Conservation (phyloP, 768 basidiomycete species). For the Tulasnella sp. region DNA sequence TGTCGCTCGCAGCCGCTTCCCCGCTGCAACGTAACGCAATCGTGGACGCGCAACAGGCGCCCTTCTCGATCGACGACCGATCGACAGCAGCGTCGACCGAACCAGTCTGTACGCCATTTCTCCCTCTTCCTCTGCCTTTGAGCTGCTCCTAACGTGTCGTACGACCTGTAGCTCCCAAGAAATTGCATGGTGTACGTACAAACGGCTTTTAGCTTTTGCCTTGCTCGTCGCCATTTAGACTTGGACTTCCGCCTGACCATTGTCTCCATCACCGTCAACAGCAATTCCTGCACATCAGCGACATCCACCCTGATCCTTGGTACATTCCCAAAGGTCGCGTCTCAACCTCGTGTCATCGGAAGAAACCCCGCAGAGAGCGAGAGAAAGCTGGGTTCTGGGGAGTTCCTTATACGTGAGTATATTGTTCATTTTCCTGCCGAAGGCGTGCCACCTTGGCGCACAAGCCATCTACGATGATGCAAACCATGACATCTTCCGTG, state of each 20-base stretch:
- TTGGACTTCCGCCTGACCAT: neutral
- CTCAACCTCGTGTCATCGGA: constrained; percentile 64
- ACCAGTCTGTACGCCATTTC: neutral
- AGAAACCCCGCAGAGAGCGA: constrained; percentile 51
- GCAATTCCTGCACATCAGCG: constrained; percentile 77
- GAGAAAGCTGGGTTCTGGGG: constrained; percentile 58
- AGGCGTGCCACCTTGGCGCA: neutral
- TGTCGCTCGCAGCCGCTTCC: neutral
- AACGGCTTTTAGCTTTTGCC: neutral
- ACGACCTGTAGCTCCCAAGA: constrained; percentile 13
- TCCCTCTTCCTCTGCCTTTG: neutral
- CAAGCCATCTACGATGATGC: neutral
- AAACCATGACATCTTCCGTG: neutral
- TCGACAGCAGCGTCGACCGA: neutral
- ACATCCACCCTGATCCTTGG: constrained; percentile 75
- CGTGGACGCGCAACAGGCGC: neutral
- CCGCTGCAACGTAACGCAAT: neutral
- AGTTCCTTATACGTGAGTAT: constrained; percentile 58
- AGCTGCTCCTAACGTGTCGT: neutral
- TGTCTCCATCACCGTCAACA: constrained; percentile 41
- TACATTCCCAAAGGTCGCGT: constrained; percentile 53
- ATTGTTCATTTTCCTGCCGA: neutral
- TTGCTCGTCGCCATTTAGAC: neutral
- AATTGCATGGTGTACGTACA: constrained; percentile 16
- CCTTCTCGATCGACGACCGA: neutral